phyloP scores from a whole-genome alignment of 2,329 filamentous ascomycete species.

The Chaetomium olivaceum region DNA sequence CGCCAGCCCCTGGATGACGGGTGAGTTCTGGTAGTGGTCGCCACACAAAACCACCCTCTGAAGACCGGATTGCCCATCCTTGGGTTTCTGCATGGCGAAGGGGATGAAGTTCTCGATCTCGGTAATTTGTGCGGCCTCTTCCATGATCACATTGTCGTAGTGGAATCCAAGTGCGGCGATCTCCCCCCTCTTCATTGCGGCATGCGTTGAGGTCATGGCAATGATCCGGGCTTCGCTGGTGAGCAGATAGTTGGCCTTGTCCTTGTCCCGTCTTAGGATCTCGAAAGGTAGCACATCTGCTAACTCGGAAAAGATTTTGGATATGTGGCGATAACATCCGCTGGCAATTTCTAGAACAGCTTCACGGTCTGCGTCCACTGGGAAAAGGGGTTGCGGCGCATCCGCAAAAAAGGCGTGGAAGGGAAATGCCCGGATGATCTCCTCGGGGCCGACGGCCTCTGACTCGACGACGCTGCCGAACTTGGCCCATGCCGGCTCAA shows the following conservation, averaged over 20 bases:
- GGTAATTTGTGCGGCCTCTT: constrained; percentile 96
- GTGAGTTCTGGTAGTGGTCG: constrained; percentile 95
- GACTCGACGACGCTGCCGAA: constrained; percentile 69
- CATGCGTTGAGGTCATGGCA: constrained; percentile 98
- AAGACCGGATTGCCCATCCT: constrained; percentile 70
- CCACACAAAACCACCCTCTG: constrained; percentile 91
- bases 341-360: constrained; percentile 72
- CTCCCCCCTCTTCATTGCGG: constrained; percentile 88
- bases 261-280: constrained; percentile 80
- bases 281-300: constrained; percentile 95
- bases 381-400: constrained; percentile 83
- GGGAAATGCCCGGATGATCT: constrained; percentile 75
- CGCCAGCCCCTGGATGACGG: constrained; percentile 89
- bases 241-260: constrained; percentile 94
- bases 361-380: constrained; percentile 63
- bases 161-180: constrained; percentile 92
- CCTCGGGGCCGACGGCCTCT: constrained; percentile 56
- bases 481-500: constrained; percentile 83
- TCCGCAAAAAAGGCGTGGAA: constrained; percentile 87
- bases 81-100: constrained; percentile 82
- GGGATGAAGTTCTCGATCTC: constrained; percentile 98
- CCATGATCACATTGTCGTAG: constrained; percentile 97
- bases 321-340: constrained; percentile 86
- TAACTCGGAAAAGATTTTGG: constrained; percentile 86
- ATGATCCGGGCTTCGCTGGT: constrained; percentile 96